Evolutionary conservation across 805 yeast genomes (phyloP).

Genomic region (Zygotorulaspora florentina): DNA sequence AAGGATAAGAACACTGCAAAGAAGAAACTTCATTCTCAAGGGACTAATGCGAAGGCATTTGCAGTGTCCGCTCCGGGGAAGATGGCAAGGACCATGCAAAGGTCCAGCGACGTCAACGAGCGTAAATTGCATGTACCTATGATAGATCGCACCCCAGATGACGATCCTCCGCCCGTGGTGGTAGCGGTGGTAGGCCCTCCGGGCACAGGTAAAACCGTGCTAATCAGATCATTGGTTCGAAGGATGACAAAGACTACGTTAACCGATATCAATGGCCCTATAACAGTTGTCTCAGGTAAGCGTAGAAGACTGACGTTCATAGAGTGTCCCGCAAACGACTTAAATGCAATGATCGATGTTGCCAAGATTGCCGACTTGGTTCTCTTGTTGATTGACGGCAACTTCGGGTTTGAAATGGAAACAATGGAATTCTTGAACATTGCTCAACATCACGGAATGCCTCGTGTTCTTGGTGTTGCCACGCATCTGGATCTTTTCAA

Average conservation of each 20-base stretch:
- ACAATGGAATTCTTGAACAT: constrained; percentile 97
- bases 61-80: constrained; percentile 83
- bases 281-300: constrained; percentile 94
- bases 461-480: constrained; percentile 89
- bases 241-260: constrained; percentile 83
- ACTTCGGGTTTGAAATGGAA: constrained; percentile 98
- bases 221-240: constrained; percentile 83
- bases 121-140: constrained; percentile 90
- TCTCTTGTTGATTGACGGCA: constrained; percentile 86
- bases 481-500: constrained; percentile 94
- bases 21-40: constrained; percentile 84
- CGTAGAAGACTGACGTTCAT: constrained; percentile 87
- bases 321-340: constrained; percentile 81
- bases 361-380: constrained; percentile 95
- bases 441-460: constrained; percentile 99
- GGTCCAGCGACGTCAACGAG: constrained; percentile 79
- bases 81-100: constrained; percentile 74
- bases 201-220: constrained; percentile 95
- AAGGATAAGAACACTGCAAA: constrained; percentile 59
- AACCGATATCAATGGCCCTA: constrained; percentile 88
- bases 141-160: constrained; percentile 96
- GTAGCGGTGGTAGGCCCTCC: constrained; percentile 98
- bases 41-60: constrained; percentile 79
- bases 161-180: constrained; percentile 94
- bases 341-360: constrained; percentile 93